Conservation (phyloP, 2,329 filamentous ascomycete genomes). For the Ophiostoma piceae region DNA sequence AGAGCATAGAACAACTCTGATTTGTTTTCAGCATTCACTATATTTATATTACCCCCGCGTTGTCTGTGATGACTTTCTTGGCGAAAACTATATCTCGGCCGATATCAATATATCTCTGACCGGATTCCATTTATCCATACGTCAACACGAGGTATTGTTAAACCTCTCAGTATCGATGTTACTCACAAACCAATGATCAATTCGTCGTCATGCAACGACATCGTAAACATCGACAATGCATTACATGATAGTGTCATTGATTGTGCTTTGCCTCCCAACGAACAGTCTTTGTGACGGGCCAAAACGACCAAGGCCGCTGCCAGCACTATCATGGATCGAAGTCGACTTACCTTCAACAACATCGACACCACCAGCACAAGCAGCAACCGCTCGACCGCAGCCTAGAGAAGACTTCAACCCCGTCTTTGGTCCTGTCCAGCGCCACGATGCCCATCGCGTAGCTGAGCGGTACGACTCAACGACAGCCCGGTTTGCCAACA, state of each 20-base stretch:
- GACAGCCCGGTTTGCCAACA: too few species aligned
- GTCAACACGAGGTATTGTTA: not conserved
- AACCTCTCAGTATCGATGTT: not conserved
- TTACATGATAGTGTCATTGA: not conserved
- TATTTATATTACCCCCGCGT: not conserved
- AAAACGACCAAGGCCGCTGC: too few species aligned
- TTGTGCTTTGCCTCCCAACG: too few species aligned
- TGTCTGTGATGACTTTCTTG: not conserved
- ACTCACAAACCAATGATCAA: not conserved
- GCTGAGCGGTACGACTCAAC: too few species aligned
- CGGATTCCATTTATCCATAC: not conserved
- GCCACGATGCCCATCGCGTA: too few species aligned
- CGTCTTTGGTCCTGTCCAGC: too few species aligned
- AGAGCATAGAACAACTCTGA: slow-evolving; percentile 8
- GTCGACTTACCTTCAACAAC: too few species aligned
- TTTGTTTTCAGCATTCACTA: not conserved
- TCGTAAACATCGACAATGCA: not conserved
- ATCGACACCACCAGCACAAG: too few species aligned
- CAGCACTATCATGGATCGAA: too few species aligned
- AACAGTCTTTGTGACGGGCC: too few species aligned
- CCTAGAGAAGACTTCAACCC: too few species aligned
- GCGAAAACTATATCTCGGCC: not conserved
- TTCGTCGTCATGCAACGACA: not conserved
- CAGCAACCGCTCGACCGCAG: too few species aligned
- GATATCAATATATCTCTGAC: not conserved